Evolutionary conservation across 768 basidiomycete genomes (phyloP), one percentile per base, ranked within the genome.

Genomic region (Panaeolus cyanescens): DNA sequence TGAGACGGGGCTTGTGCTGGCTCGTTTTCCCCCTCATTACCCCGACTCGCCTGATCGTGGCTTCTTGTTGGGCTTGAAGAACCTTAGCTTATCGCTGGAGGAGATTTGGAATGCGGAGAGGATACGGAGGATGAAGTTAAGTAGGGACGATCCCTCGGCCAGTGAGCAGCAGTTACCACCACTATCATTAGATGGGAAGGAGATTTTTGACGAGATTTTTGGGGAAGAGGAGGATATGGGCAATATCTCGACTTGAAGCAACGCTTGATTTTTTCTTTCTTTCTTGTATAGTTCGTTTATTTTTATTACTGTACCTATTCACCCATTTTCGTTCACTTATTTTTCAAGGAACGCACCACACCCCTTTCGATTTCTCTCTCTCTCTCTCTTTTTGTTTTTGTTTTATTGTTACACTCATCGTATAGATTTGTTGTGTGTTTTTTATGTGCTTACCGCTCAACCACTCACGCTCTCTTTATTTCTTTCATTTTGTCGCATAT

Each of bases 1-100:
- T 3, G 86, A 86, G 65, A 92, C 88, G 2, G 95, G 96, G 3
- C 75, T 92, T 42, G 81, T 96, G 13, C 92, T 92, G 68, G 97
- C 96, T 31, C 86, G 95, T 45, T 99, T 97, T 75, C 96, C 95
- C 3, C 96, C 96, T 1, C 95, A 93, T 71, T 92, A 93, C 64
- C 88, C 90, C 1, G 87, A 91, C 40, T 84, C 90, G 71, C 92
- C 97, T 20, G 97, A 99, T 75, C 87, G 93, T 55, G 97, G 97
- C 5, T 99, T 99, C 75, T 75, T 98, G 31, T 92, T 91, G 70
- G 97, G 97, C 3, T 74, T 99, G 73, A 90, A 89, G 79, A 94
- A 83, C 70, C 75, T 99, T 31, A 83, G 91, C 10, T 83, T 83
- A 65, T 80, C 91, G 32, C 75, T 99, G 66, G 91, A 91, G 72